A percentile compares a stretch with the other conserved stretches of the same genome.
Evolutionary conservation across 192 early-diverging fungal genomes (phyloP).

Genomic region (Gigaspora rosea): DNA sequence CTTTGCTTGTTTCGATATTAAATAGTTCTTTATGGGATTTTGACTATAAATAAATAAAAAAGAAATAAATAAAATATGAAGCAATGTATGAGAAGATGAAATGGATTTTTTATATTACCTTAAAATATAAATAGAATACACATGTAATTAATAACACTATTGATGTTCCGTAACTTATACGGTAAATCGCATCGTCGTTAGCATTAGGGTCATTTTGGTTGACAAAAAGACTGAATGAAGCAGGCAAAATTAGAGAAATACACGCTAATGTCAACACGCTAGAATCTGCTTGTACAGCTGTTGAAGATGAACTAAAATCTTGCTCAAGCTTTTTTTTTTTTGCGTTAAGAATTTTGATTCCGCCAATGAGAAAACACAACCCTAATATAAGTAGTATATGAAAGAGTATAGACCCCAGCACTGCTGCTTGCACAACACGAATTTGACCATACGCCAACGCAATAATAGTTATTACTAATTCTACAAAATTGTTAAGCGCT

Average conservation of each 20-base stretch:
- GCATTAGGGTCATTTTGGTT: neutral
- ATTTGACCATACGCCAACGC: conserved; percentile 78
- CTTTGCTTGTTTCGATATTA: too few species aligned
- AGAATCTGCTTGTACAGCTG: conserved; percentile 68
- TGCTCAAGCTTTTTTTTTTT: conserved; percentile 63
- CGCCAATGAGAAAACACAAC: conserved; percentile 83
- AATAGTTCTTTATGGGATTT: too few species aligned
- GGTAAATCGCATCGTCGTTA: conserved; percentile 35
- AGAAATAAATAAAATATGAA: too few species aligned
- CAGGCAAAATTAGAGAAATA: conserved; percentile 66
- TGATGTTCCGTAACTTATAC: conserved; percentile 65
- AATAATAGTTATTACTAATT: conserved; percentile 80
- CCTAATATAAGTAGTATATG: conserved; percentile 85
- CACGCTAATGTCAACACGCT: conserved; percentile 67
- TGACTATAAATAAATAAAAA: too few species aligned
- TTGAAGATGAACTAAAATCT: conserved; percentile 56
- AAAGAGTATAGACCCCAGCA: conserved; percentile 87
- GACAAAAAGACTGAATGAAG: conserved; percentile 52
- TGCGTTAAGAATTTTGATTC: conserved; percentile 46
- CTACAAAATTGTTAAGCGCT: conserved; percentile 83
- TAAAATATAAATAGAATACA: too few species aligned
- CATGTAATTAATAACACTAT: conserved; percentile 47
- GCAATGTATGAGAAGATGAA: too few species aligned
- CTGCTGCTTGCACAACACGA: conserved; percentile 82
- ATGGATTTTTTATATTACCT: too few species aligned